phyloP scores from a whole-genome alignment of 1,139 yeast species.

The Debaryomyces robertsiae region DNA sequence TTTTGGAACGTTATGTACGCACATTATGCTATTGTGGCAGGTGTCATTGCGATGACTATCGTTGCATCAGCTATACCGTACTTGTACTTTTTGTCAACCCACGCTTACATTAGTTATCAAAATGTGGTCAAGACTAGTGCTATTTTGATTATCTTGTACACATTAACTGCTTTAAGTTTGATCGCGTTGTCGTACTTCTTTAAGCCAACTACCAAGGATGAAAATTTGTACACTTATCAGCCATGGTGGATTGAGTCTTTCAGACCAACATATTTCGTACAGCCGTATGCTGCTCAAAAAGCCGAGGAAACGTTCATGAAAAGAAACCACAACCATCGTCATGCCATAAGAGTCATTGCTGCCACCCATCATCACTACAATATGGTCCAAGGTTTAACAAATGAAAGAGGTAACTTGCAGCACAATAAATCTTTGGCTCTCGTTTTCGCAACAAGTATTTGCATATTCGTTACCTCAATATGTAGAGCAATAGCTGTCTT shows the following conservation, averaged over 20 bases:
- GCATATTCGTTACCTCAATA: slow-evolving; percentile 35
- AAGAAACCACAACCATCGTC: slow-evolving; percentile 46
- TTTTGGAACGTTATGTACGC: slow-evolving; percentile 40
- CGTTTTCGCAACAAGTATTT: slow-evolving; percentile 34
- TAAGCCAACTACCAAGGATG: slow-evolving; percentile 46
- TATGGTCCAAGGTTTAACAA: slow-evolving; percentile 44
- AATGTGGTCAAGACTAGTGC: slow-evolving; percentile 35
- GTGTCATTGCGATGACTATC: slow-evolving; percentile 36
- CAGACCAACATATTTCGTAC: slow-evolving; percentile 45
- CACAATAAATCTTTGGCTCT: slow-evolving; percentile 40
- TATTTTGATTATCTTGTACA: slow-evolving; percentile 35
- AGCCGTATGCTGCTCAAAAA: slow-evolving; percentile 38
- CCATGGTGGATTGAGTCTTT: slow-evolving; percentile 54
- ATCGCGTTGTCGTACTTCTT: slow-evolving; percentile 43
- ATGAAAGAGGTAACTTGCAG: slow-evolving; percentile 39
- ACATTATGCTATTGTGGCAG: slow-evolving; percentile 32
- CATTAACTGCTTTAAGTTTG: slow-evolving; percentile 39
- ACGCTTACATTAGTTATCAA: slow-evolving; percentile 27
- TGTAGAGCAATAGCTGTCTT: slow-evolving; percentile 37
- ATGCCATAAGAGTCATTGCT: slow-evolving; percentile 47
- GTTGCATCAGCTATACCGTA: slow-evolving; percentile 41
- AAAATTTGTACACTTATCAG: slow-evolving; percentile 45
- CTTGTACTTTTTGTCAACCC: slow-evolving; percentile 28
- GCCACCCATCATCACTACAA: slow-evolving; percentile 47
- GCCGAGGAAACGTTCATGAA: slow-evolving; percentile 48